A percentile compares a stretch with the other conserved stretches of the same genome.
These are phyloP conservation scores for Carnegiea gigantea DNA, from an alignment of 179 eudicot genomes.

Conservation along the genomic window DNA sequence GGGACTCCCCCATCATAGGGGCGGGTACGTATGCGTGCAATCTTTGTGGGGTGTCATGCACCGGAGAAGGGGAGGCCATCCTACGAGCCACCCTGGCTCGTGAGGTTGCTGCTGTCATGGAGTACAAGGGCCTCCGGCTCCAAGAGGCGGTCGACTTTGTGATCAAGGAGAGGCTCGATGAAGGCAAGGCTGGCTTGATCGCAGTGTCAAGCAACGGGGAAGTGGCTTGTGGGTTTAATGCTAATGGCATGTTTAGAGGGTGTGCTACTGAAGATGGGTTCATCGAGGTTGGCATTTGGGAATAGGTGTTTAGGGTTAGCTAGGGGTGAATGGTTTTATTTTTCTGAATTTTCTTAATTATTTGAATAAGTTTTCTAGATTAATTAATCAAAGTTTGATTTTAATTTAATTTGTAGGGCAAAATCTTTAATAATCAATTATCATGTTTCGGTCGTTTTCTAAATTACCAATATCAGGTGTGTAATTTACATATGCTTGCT, in stretches of 20 bases:
- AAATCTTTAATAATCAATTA: too few species aligned
- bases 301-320: constrained; percentile 19
- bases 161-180: constrained; percentile 60
- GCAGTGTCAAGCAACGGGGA: constrained; percentile 72
- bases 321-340: neutral
- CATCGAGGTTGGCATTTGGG: constrained; percentile 81
- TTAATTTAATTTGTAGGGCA: neutral
- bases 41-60: constrained; percentile 77
- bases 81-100: constrained; percentile 74
- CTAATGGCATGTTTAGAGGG: constrained; percentile 78
- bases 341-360: neutral
- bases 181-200: constrained; percentile 80
- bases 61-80: constrained; percentile 90
- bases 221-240: constrained; percentile 75
- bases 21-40: constrained; percentile 82
- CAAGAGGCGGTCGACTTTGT: constrained; percentile 87
- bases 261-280: constrained; percentile 76
- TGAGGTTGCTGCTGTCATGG: constrained; percentile 90
- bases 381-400: neutral
- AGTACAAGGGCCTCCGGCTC: constrained; percentile 67
- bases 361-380: neutral
- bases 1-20: constrained; percentile 81
- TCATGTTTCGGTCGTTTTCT: too few species aligned
- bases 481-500: neutral
- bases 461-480: neutral